phyloP scores from a whole-genome alignment of 2,329 filamentous ascomycete genomes.

The Sclerotinia subarctica region DNA sequence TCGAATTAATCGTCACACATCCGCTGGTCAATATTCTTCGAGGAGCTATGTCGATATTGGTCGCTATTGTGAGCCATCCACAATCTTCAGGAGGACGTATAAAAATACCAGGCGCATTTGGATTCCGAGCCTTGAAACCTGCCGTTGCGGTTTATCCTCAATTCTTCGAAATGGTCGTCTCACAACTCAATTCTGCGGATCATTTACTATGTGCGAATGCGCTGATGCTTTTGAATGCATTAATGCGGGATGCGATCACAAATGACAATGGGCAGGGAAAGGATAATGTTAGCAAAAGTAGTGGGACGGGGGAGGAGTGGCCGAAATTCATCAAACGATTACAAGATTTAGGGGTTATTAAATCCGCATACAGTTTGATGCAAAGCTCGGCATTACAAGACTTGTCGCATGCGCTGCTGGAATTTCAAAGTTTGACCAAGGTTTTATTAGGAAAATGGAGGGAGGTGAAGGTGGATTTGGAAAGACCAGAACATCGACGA shows the following conservation, averaged over 20 bases:
- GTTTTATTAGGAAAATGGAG: conserved; percentile 84
- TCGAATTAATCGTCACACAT: conserved; percentile 90
- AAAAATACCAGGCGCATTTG: conserved; percentile 63
- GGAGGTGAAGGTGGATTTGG: conserved; percentile 78
- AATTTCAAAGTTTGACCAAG: conserved; percentile 92
- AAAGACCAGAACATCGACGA: conserved; percentile 82
- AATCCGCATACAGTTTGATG: conserved; percentile 89
- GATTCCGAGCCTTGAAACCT: conserved; percentile 88
- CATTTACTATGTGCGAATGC: conserved; percentile 95
- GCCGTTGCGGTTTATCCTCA: conserved; percentile 87
- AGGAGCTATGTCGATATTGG: conserved; percentile 94
- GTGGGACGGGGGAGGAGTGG: conserved; percentile 67
- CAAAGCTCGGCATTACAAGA: conserved; percentile 91
- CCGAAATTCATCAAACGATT: conserved; percentile 90
- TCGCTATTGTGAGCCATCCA: conserved; percentile 86
- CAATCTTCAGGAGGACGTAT: conserved; percentile 49
- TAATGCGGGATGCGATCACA: conserved; percentile 88
- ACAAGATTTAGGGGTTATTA: conserved; percentile 90
- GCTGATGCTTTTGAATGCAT: conserved; percentile 88
- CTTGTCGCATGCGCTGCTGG: conserved; percentile 80
- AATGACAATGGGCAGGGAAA: conserved; percentile 51
- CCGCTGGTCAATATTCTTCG: conserved; percentile 95
- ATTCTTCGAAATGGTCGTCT: conserved; percentile 91
- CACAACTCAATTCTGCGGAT: conserved; percentile 87
- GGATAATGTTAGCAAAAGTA: conserved; percentile 38